These are phyloP conservation scores for Phaeophleospora eucalypticola DNA, from an alignment of 2,329 filamentous ascomycete species.

Conservation along the genomic window DNA sequence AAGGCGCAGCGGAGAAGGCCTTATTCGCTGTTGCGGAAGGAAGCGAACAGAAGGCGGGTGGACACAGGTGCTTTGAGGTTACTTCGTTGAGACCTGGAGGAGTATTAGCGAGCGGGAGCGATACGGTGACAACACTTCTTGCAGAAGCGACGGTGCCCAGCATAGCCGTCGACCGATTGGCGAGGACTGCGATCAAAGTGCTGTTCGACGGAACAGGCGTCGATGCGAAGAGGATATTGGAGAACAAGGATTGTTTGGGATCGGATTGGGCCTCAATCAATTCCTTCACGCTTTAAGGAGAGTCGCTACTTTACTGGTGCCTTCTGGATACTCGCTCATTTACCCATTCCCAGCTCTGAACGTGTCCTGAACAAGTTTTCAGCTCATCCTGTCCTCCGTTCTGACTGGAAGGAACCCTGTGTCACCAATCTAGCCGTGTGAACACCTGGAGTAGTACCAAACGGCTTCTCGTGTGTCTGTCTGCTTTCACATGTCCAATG, in stretches of 20 bases:
- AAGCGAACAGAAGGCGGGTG: constrained; percentile 25
- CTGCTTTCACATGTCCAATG: too few species aligned
- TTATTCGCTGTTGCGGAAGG: constrained; percentile 30
- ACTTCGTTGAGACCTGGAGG: constrained; percentile 32
- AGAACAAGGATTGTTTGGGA: constrained; percentile 35
- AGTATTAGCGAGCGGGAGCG: constrained; percentile 27
- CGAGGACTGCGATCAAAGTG: constrained; percentile 28
- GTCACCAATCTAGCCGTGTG: too few species aligned
- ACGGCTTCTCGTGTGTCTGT: too few species aligned
- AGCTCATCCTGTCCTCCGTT: too few species aligned
- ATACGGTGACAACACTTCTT: constrained; percentile 30
- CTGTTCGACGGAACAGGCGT: constrained; percentile 27
- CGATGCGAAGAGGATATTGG: constrained; percentile 32
- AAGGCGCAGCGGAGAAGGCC: constrained; percentile 37
- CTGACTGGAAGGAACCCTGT: too few species aligned
- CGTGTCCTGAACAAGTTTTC: too few species aligned
- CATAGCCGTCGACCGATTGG: constrained; percentile 32
- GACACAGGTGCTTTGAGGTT: constrained; percentile 33
- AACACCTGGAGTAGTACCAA: too few species aligned
- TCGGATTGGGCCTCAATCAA: constrained; percentile 36
- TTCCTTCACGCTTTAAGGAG: constrained; percentile 5
- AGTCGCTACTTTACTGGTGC: too few species aligned
- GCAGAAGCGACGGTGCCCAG: constrained; percentile 27
- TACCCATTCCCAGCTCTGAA: too few species aligned
- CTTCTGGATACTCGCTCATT: too few species aligned